Evolutionary conservation across 768 basidiomycete genomes (phyloP), one percentile per base, ranked within the genome.

Genomic region (Sutorius australiensis): DNA sequence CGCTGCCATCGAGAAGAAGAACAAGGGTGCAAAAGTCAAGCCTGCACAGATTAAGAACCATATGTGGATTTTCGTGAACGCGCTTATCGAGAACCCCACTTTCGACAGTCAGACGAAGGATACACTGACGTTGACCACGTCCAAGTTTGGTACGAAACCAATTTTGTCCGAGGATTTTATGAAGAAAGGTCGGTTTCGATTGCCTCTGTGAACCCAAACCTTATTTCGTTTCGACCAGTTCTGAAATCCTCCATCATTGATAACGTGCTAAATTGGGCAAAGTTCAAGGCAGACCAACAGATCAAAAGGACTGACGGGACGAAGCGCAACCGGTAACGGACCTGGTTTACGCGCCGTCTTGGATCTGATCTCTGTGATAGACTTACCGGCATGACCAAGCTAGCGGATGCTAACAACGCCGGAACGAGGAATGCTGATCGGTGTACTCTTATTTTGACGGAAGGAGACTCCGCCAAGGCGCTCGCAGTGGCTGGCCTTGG

Each of bases 71-170:
- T 99, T 98, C 64, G 86, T 99, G 65, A 98, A 98, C 63, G 84
- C 92, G 13, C 77, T 97, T 55, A 87, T 99, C 59, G 95, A 95
- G 74, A 99, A 99, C 65, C 95, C 97, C 9, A 92, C 93, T 1
- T 99, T 99, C 72, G 95, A 99, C 78, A 94, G 92, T 78, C 97
- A 99, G 71, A 98, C 97, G 34, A 99, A 99, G 75, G 97, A 99
- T 69, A 89, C 86, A 5, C 73, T 99, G 59, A 98, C 95, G 1
- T 73, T 98, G 41, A 84, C 86, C 3, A 74, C 87, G 17, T 85
- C 83, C 30, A 95, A 95, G 70, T 99, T 98, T 65, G 92, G 94
- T 10, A 87, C 87, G 40, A 95, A 87, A 69, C 91, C 93, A 3
- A 72, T 70, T 2, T 64, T 98, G 12, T 82, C 88, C 2, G 95